phyloP scores from a whole-genome alignment of 352 stramenopile species.

The Pythium diclinum region DNA sequence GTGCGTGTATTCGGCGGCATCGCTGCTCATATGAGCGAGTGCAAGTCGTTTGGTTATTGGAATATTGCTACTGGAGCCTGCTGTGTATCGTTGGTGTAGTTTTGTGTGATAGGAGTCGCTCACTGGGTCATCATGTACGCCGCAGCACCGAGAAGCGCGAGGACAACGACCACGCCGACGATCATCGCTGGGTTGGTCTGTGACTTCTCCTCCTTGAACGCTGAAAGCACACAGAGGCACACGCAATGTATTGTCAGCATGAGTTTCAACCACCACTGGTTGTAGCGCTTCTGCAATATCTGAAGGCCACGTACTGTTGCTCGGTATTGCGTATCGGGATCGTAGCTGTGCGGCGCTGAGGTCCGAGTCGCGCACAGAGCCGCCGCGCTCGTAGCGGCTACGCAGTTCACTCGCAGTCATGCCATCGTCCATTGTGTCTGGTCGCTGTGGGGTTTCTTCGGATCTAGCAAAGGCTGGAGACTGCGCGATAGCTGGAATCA shows the following conservation, averaged over 20 bases:
- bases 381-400: conserved; percentile 69
- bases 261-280: too few species aligned
- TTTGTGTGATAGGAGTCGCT: not conserved
- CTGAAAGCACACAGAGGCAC: conserved; percentile 25
- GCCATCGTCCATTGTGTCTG: conserved; percentile 46
- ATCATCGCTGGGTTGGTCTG: conserved; percentile 46
- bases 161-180: conserved; percentile 42
- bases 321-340: conserved; percentile 74
- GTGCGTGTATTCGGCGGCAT: not conserved
- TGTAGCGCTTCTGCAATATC: not conserved
- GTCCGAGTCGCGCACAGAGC: conserved; percentile 69
- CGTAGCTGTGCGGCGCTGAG: conserved; percentile 74
- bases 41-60: not conserved
- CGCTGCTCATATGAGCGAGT: not conserved
- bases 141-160: conserved; percentile 46
- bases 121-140: conserved; percentile 55
- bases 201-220: conserved; percentile 67
- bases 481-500: not conserved
- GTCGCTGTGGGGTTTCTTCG: not conserved
- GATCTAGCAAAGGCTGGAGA: not conserved
- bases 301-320: conserved; percentile 59
- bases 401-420: conserved; percentile 67
- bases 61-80: too few species aligned
- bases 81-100: not conserved
- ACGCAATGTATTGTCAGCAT: not conserved